Base-by-base conservation (phyloP, 306 rosid species). In the Macrotyloma uniflorum region DNA sequence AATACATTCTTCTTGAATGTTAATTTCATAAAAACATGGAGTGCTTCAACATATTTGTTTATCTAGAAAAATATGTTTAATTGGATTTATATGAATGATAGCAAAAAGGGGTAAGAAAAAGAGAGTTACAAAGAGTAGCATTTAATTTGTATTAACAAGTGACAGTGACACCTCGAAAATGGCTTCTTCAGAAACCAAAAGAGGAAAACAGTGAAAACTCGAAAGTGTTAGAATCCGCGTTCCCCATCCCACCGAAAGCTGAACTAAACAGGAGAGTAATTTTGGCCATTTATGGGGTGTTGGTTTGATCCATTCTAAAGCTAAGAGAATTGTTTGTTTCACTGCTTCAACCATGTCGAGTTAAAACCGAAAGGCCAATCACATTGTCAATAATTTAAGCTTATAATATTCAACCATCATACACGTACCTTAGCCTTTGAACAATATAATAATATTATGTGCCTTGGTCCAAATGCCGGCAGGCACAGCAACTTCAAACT, bases 401-500 rank as follows among this genome's bases (percentile, higher is more conserved):
- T 74, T 74, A 74, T 74, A 65, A 26, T 50, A 32, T 46, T 3
- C 47, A 12, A 12, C 1, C 9, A 38, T 38, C 12, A 42, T 42
- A 57, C 33, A 55, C n/a, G 63, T 40, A 65, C 38, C 51, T 70
- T 83, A 78, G 26, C 74, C 76, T 57, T 68, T 80, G 16, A 55
- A 38, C 15, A 35, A 69, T 78, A 61, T 82, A 62, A 76, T 70
- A 76, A 26, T 50, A 53, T 36, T 69, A 50, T 72, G 76, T 84
- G 8, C 63, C 53, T 79, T 59, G 82, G 89, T 72, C 89, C 77
- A 61, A 38, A 61, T 30, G 67, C 67, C 67, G 67, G 58, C 82
- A 79, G 88, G 92, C 92, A 78, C 4, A 66, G 76, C 85, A 74
- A 18, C 38, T 78, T 79, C 76, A 78, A 71, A 23, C 85, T 42